Evolutionary conservation across 2,329 filamentous ascomycete species (phyloP).

Genomic region (Clarireedia monteithiana): DNA sequence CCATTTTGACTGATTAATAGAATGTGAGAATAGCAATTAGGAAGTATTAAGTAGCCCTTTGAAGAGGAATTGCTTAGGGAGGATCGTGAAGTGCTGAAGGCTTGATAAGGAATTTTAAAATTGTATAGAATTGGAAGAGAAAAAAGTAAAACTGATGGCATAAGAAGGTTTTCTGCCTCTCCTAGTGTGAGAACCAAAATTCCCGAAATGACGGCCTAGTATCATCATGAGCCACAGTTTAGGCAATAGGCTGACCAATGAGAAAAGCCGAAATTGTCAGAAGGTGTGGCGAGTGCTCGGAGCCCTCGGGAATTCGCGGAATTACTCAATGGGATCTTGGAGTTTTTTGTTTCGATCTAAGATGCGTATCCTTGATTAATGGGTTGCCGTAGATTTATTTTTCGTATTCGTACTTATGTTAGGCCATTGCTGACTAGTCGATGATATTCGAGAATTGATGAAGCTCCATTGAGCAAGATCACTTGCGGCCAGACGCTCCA

Average conservation of each 20-base stretch:
- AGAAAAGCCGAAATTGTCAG: background rate
- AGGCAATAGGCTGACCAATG: background rate
- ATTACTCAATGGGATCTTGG: background rate
- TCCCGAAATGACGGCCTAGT: background rate
- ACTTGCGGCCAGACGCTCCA: background rate
- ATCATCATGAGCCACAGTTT: conserved; percentile 3
- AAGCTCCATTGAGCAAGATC: too few relatives aligned
- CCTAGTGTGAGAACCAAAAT: background rate
- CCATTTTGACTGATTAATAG: conserved; percentile 31
- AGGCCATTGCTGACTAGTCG: background rate
- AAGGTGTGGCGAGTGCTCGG: background rate
- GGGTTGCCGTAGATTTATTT: background rate
- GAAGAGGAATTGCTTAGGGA: background rate
- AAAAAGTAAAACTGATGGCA: conserved; percentile 1
- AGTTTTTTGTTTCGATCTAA: background rate
- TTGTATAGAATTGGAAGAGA: background rate
- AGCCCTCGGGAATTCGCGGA: conserved; percentile 2
- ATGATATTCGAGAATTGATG: background rate
- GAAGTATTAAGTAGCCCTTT: background rate
- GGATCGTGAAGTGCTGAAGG: background rate
- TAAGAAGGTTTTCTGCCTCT: background rate
- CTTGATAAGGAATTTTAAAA: background rate
- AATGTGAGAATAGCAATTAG: background rate
- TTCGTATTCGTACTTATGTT: background rate
- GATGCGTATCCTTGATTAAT: background rate